These are phyloP conservation scores for Magnusiomyces sp. DNA, from an alignment of 1,139 yeast genomes.

Conservation along the genomic window DNA sequence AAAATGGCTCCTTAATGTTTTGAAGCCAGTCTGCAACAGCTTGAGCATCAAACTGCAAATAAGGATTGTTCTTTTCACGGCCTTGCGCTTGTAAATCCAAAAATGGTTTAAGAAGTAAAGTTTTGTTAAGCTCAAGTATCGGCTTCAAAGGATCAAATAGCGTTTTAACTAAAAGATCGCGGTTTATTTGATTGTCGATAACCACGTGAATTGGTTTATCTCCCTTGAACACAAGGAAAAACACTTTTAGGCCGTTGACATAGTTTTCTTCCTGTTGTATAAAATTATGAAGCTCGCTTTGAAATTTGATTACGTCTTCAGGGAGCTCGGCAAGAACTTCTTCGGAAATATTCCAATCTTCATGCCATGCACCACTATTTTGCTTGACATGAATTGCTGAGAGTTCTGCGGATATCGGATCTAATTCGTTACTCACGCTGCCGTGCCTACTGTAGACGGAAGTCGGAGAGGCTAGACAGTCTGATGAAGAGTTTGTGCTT, in stretches of 20 bases:
- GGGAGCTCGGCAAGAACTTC: slow-evolving; percentile 6
- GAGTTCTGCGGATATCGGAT: too few relatives aligned
- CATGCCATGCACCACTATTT: slow-evolving; percentile 11
- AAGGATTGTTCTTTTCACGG: slow-evolving; percentile 3
- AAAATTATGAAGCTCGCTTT: slow-evolving; percentile 12
- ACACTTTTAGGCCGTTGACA: slow-evolving; percentile 8
- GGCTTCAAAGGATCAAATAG: slow-evolving; percentile 9
- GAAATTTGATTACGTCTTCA: slow-evolving; percentile 5
- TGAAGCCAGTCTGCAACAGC: slow-evolving; percentile 8
- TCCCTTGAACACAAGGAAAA: slow-evolving; percentile 10
- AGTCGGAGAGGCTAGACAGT: too few relatives aligned
- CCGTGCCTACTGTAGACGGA: too few relatives aligned
- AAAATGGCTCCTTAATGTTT: slow-evolving; percentile 6
- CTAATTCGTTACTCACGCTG: too few relatives aligned
- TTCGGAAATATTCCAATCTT: slow-evolving; percentile 5
- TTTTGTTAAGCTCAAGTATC: slow-evolving; percentile 8
- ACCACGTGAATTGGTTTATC: slow-evolving; percentile 7
- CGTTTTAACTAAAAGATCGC: slow-evolving; percentile 4
- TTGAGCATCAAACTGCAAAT: slow-evolving; percentile 4
- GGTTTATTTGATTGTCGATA: slow-evolving; percentile 1
- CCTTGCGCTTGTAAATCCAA: slow-evolving; percentile 8
- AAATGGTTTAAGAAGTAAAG: slow-evolving; percentile 9
- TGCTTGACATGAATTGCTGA: slow-evolving; percentile 4
- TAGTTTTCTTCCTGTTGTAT: slow-evolving; percentile 11
- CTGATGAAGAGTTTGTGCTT: too few relatives aligned